Conservation (phyloP, 768 basidiomycete species). For the Crassisporium funariophilum region DNA sequence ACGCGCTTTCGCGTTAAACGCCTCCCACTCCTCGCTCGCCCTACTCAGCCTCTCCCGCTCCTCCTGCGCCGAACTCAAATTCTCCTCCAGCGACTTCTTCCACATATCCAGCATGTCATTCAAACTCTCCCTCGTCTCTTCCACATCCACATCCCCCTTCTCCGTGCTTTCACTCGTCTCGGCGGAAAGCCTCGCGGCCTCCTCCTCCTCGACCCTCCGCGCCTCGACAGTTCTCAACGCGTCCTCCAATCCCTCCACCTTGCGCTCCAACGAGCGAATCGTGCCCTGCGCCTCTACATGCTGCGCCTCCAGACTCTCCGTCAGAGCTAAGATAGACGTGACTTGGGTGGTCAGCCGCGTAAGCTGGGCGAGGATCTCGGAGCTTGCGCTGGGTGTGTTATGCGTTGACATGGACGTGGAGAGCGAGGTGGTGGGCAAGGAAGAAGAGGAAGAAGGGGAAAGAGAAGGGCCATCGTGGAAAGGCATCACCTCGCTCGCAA, state of each 20-base stretch:
- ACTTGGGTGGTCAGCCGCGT: constrained; percentile 74
- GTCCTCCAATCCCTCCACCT: constrained; percentile 69
- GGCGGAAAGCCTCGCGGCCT: too few relatives aligned
- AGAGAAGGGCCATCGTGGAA: too few relatives aligned
- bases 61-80: constrained; percentile 76
- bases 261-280: constrained; percentile 66
- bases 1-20: constrained; percentile 1
- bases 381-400: constrained; percentile 10
- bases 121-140: constrained; percentile 5
- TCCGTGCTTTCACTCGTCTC: neutral
- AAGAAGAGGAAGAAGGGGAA: constrained; percentile 4
- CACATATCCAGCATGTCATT: constrained; percentile 64
- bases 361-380: constrained; percentile 54
- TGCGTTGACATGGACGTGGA: constrained; percentile 5
- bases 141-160: constrained; percentile 24
- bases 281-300: constrained; percentile 78
- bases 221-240: constrained; percentile 48
- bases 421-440: neutral
- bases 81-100: constrained; percentile 78
- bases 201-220: constrained; percentile 1
- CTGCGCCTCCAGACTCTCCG: constrained; percentile 72
- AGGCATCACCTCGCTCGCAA: neutral
- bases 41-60: constrained; percentile 74
- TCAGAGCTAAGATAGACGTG: constrained; percentile 72
- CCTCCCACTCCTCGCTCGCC: constrained; percentile 85